phyloP scores from a whole-genome alignment of 352 stramenopile genomes.

The Phytophthora meadii region DNA sequence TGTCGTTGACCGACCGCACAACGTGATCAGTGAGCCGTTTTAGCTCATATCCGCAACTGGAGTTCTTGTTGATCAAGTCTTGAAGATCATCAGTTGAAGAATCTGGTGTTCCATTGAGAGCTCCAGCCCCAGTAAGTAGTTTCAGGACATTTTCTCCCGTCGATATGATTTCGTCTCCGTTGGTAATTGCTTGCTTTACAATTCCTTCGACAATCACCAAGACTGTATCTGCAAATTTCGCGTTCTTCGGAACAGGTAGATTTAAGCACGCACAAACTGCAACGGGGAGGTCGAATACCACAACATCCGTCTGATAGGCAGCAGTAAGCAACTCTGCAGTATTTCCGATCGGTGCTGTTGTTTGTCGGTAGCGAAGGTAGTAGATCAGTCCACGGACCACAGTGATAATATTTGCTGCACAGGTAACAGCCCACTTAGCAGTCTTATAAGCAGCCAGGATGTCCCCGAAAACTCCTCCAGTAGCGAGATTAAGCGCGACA shows the following conservation, averaged over 20 bases:
- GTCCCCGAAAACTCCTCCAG: slow-evolving; percentile 38
- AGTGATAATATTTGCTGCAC: slow-evolving; percentile 19
- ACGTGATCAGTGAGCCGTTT: slow-evolving; percentile 27
- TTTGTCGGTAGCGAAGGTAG: slow-evolving; percentile 33
- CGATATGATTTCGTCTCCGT: slow-evolving; percentile 21
- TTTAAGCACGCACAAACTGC: slow-evolving; percentile 10
- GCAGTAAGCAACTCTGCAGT: slow-evolving; percentile 14
- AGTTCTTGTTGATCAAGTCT: slow-evolving; percentile 27
- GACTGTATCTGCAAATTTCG: slow-evolving; percentile 1
- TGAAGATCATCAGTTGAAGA: slow-evolving; percentile 27
- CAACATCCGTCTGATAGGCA: slow-evolving; percentile 20
- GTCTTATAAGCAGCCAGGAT: slow-evolving; percentile 10
- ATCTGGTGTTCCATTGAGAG: slow-evolving; percentile 15
- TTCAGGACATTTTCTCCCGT: slow-evolving; percentile 25
- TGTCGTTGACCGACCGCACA: slow-evolving; percentile 16
- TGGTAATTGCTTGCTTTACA: slow-evolving; percentile 17
- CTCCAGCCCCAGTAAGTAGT: slow-evolving; percentile 17
- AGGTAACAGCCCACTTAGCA: slow-evolving; percentile 12
- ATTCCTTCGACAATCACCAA: slow-evolving; percentile 6
- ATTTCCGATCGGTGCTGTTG: slow-evolving; percentile 4
- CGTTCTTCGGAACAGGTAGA: background rate
- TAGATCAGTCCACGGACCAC: slow-evolving; percentile 9
- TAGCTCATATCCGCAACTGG: slow-evolving; percentile 28
- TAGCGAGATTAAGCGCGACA: slow-evolving; percentile 38
- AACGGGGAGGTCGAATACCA: slow-evolving; percentile 36